Percentiles rank a stretch among this genome's conserved stretches.
These are phyloP conservation scores for Sequoia sempervirens DNA, from an alignment of 75 land plant genomes.

Conservation along the genomic window DNA sequence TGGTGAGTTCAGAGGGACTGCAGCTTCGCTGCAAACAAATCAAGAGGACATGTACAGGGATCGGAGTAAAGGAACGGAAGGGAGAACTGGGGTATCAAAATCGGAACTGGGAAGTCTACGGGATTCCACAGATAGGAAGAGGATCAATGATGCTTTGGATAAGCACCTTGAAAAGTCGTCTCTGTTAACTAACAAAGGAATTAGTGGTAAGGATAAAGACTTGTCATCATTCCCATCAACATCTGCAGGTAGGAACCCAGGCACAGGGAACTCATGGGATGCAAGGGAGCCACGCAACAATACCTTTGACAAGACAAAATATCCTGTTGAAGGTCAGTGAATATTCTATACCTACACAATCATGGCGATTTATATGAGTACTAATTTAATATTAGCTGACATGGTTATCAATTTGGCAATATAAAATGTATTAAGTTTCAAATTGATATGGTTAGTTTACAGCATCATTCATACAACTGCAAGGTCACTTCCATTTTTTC, in stretches of 20 bases:
- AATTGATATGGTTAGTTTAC: not conserved
- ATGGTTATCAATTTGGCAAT: not conserved
- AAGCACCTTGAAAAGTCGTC: conserved; percentile 64
- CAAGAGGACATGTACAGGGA: conserved; percentile 47
- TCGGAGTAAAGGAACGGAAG: conserved; percentile 31
- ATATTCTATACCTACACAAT: not conserved
- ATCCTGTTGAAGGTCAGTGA: conserved; percentile 11
- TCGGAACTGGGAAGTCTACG: conserved; percentile 24
- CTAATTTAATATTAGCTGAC: not conserved
- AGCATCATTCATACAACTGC: not conserved
- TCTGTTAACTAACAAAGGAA: conserved; percentile 53
- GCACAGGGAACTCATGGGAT: conserved; percentile 6
- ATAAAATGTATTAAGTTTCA: not conserved
- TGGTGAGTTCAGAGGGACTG: not conserved
- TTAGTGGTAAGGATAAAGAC: conserved; percentile 48
- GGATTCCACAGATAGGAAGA: conserved; percentile 50
- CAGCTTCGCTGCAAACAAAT: conserved; percentile 1
- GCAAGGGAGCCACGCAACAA: conserved; percentile 3
- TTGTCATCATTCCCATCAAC: conserved; percentile 31
- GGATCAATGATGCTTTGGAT: conserved; percentile 59
- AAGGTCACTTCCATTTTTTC: not conserved
- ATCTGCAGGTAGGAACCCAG: conserved; percentile 17
- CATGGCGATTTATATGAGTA: not conserved
- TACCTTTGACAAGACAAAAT: conserved; percentile 17
- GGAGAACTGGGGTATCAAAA: conserved; percentile 20